Evolutionary conservation across 2,329 filamentous ascomycete species (phyloP).

Genomic region (Grosmannia penicillata): DNA sequence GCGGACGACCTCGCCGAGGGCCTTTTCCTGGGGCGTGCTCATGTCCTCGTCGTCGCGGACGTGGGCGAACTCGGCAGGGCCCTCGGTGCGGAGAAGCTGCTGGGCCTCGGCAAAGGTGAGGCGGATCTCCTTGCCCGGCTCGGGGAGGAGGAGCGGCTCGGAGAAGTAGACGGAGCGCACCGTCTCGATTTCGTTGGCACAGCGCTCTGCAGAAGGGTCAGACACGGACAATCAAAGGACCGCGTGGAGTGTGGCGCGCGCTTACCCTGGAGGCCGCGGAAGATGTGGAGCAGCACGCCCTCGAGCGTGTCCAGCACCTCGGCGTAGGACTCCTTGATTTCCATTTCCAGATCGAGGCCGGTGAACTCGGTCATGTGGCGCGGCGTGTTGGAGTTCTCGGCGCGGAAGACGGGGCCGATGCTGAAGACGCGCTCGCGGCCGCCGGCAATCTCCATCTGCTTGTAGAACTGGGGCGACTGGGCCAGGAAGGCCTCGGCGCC

Average conservation of each 20-base stretch:
- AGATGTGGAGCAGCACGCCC: slow-evolving; percentile 62
- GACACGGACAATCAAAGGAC: too few relatives aligned
- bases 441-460: slow-evolving; percentile 73
- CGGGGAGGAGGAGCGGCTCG: slow-evolving; percentile 61
- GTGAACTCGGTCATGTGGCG: slow-evolving; percentile 82
- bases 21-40: slow-evolving; percentile 70
- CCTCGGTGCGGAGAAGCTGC: slow-evolving; percentile 61
- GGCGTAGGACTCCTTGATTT: slow-evolving; percentile 63
- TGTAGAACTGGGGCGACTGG: slow-evolving; percentile 74
- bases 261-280: slow-evolving; percentile 48
- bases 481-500: slow-evolving; percentile 67
- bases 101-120: slow-evolving; percentile 68
- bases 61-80: slow-evolving; percentile 49
- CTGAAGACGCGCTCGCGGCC: slow-evolving; percentile 65
- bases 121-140: slow-evolving; percentile 58
- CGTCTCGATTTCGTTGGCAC: slow-evolving; percentile 56
- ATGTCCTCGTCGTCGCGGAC: slow-evolving; percentile 68
- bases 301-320: slow-evolving; percentile 63
- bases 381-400: slow-evolving; percentile 75
- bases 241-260: too few relatives aligned
- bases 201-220: too few relatives aligned
- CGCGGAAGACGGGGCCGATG: slow-evolving; percentile 68
- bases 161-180: slow-evolving; percentile 63
- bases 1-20: slow-evolving; percentile 73
- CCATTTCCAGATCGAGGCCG: slow-evolving; percentile 82